Evolutionary conservation across 345 rosid genomes (phyloP), one percentile per base, ranked within the genome.

Genomic region (Hibiscus syriacus): DNA sequence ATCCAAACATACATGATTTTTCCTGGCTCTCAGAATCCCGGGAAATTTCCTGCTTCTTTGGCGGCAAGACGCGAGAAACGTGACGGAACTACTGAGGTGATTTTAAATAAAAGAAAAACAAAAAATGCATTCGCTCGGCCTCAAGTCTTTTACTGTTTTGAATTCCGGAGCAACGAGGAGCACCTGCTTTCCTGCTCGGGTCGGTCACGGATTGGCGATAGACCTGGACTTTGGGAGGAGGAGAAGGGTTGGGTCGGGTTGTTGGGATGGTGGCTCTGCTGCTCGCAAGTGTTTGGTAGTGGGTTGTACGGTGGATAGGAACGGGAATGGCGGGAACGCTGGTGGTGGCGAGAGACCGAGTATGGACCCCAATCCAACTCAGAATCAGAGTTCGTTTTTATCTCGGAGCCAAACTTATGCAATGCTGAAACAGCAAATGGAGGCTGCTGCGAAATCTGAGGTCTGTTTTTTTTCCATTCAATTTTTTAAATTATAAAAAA

Each of bases 381-480:
- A 72, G 55, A 62, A 59, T 61, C 38, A 73, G 64, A 54, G 76
- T 50, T 80, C 85, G 14, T 78, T 79, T 55, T 53, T 76, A 27
- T 61, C 83, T 5, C 76, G 86, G 76, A 81, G 79, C 50, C 87
- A 84, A 76, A 83, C 85, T 53, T 84, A 86, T 59, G 95, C 90
- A 17, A 61, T 83, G 49, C 69, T 88, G 70, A 86, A 81, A 80
- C 91, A 86, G 64, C 85, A 81, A 66, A 78, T 88, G 87, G 86
- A 84, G 73, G 81, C 80, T 26, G 94, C 94, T 27, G 89, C 91
- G 48, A 83, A 82, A 75, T 76, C 86, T 19, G 84, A 82, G 84
- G 88, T 84, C 25, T 5, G 59, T 54, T 54, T 1, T 23, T 12
- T 23, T 11, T 53, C 10, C 1, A 13, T 60, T 22, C 10, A 34